Evolutionary conservation across 2,329 filamentous ascomycete species (phyloP), one percentile per base, ranked within the genome.

Genomic region (Cordyceps cicadae): DNA sequence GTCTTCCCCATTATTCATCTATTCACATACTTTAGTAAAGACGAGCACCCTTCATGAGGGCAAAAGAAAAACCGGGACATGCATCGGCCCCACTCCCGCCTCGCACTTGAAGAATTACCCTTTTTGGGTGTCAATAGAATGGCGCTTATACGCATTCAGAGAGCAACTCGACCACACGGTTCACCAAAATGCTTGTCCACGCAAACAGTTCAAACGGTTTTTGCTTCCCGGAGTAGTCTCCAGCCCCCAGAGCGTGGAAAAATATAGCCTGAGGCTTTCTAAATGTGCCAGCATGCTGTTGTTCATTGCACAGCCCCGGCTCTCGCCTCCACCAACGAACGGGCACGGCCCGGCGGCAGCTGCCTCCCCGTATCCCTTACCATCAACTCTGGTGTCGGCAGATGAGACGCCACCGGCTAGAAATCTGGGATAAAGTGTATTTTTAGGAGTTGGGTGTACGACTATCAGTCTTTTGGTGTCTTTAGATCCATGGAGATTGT

Each of bases 111-210:
- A 32, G 48, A 62, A 63, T 64, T 65, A 58, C 69, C 71, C 62
- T 62, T 71, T 74, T 65, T 63, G 70, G 71, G 66, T 62, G 49
- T 72, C 69, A 74, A 74, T 74, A 74, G 69, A 68, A 62, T 21
- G 62, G 62, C 63, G 60, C 64, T 54, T 62, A 48, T 14, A 62
- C 63, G 9, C 34, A 52, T 61, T 54, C 24, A 58, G 53, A 46
- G 9, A 29, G 6, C 54, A 21, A n/a, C 34, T 58, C 5, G 26
- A 29, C 26, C 26, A 29, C 26, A 29, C 26, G 26, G 26, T 29
- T 29, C 26, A 29, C 26, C 26, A 29, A 29, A 5, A 34, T 34
- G 39, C 39, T 14, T 14, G 14, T 2, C 39, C 5, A 3, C 5
- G 39, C 39, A 15, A 5, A 6, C 14, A 43, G 14, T n/a, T n/a